Conservation (phyloP, 1,284 basidiomycete genomes). For the Cutaneotrichosporon sp. region DNA sequence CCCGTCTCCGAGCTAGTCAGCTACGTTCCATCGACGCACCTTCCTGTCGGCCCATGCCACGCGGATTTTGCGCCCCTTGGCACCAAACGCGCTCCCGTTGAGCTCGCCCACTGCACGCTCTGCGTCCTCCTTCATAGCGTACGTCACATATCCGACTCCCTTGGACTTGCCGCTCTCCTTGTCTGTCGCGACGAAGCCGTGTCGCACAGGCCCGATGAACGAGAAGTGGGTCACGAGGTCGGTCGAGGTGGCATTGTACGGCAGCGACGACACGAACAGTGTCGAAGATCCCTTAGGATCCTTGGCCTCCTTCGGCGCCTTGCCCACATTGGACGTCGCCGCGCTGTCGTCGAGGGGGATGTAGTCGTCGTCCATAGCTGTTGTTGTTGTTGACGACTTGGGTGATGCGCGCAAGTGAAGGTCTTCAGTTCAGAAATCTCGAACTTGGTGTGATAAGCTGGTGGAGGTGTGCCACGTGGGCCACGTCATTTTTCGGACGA, state of each 20-base stretch:
- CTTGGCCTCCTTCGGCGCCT: not conserved
- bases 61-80: conserved; percentile 62
- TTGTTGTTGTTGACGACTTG: not conserved
- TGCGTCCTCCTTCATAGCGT: conserved; percentile 85
- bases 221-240: conserved; percentile 91
- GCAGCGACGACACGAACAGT: conserved; percentile 55
- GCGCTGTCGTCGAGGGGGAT: conserved; percentile 24
- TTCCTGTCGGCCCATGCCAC: conserved; percentile 76
- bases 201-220: conserved; percentile 86
- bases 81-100: conserved; percentile 55
- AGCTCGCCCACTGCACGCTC: conserved; percentile 60
- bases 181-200: conserved; percentile 83
- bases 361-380: conserved; percentile 32
- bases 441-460: conserved; percentile 7
- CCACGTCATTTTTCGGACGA: conserved; percentile 4
- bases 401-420: conserved; percentile 2
- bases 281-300: conserved; percentile 29
- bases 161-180: conserved; percentile 73
- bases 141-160: conserved; percentile 97
- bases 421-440: conserved; percentile 12
- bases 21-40: conserved; percentile 52
- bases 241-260: conserved; percentile 81
- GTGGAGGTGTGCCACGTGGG: conserved; percentile 3
- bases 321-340: not conserved
- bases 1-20: not conserved